A percentile compares a stretch with the other conserved stretches of the same genome.
Conservation (phyloP, 2,329 filamentous ascomycete genomes). For the Fusarium sp. region DNA sequence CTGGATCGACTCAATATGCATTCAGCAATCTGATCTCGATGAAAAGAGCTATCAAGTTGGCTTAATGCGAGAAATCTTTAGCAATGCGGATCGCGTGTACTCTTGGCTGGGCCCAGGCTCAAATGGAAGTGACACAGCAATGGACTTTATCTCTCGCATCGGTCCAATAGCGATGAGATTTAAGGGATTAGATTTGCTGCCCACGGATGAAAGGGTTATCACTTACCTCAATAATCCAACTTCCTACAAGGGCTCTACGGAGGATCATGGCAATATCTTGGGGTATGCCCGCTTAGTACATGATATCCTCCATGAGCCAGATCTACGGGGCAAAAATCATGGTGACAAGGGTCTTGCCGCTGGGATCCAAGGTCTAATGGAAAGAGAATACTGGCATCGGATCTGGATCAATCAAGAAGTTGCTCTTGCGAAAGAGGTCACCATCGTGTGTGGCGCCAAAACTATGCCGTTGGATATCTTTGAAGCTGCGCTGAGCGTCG, state of each 20-base stretch:
- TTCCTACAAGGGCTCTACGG: not conserved
- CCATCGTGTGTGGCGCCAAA: not conserved
- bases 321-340: not conserved
- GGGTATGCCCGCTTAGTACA: not conserved
- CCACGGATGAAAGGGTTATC: not conserved
- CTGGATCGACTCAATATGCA: not conserved
- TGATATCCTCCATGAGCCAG: not conserved
- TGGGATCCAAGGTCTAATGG: not conserved
- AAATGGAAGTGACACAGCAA: not conserved
- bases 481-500: not conserved
- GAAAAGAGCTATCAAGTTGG: conserved; percentile 6
- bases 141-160: not conserved
- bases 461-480: not conserved
- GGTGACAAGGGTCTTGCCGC: not conserved
- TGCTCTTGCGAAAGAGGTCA: not conserved
- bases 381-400: not conserved
- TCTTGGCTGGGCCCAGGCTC: not conserved
- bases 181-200: not conserved
- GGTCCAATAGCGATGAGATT: not conserved
- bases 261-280: no score
- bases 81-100: not conserved
- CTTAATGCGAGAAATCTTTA: not conserved
- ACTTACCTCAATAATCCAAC: not conserved
- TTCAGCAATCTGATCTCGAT: not conserved
- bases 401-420: conserved; percentile 10